Base-by-base conservation (phyloP, 2,329 filamentous ascomycete species). In the Alternaria metachromatica region DNA sequence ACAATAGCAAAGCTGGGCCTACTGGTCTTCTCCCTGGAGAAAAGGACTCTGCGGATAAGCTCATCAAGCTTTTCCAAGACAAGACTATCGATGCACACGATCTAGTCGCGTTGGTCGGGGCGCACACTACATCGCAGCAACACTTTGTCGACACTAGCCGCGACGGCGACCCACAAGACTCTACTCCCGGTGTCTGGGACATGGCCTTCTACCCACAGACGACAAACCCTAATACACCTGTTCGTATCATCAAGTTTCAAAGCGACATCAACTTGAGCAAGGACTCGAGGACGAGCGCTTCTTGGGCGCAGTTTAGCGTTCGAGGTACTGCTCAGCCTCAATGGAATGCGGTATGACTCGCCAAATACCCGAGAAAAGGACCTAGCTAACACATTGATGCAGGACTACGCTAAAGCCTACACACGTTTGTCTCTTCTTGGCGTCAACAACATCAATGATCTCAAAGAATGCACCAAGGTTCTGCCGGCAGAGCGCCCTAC, bases 401-500 rank as follows among this genome's bases (percentile, higher is more conserved):
- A 78, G 81, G 85, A 84, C 48, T 88, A 86, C 58, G 81, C 85
- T 2, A 79, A 80, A 37, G 86, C 84, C 12, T 88, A 88, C 67
- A 80, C 87, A 48, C 84, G 86, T 21, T 78, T 88, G 41, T 85
- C 83, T 30, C 76, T 88, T 3, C 82, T 88, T 11, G 87, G 86
- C 4, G 85, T 88, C 13, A 82, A 85, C 69, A 87, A 87, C 70
- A 84, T 88, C 74, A 87, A 88, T 73, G 74, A 80, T 21, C 76
- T 88, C 46, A 85, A 82, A 15, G 86, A 88, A 66, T 88, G 86
- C 80, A 86, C 84, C 10, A 82, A 84, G 67, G 84, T 84, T 3
- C 75, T 88, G 10, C 86, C 79, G 0, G 70, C 68, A 3, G 69
- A 55, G 25, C 67, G 68, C 6, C 71, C 60, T 7, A 65, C 62